phyloP scores from a whole-genome alignment of 192 early-diverging fungal species.

The Gamsiella multidivaricata region DNA sequence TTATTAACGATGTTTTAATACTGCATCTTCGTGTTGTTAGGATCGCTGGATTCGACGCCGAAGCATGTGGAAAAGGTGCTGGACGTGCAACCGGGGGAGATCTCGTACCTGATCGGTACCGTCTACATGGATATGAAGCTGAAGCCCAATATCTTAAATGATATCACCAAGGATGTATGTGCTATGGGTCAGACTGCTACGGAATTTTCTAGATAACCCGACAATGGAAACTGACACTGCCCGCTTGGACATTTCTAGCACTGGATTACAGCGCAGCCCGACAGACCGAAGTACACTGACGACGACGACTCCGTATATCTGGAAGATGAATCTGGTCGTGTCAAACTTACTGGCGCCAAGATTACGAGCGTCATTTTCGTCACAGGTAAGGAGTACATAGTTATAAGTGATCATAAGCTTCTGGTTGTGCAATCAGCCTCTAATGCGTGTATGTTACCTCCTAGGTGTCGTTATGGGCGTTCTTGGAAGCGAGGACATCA shows the following conservation, averaged over 20 bases:
- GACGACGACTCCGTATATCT: conserved; percentile 72
- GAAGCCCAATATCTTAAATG: conserved; percentile 93
- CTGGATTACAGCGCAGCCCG: conserved; percentile 71
- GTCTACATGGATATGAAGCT: conserved; percentile 86
- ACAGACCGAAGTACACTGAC: conserved; percentile 74
- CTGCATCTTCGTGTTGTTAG: too few species aligned
- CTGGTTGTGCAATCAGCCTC: too few species aligned
- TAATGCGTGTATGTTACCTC: neutral
- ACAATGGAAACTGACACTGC: neutral
- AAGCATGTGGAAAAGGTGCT: conserved; percentile 72
- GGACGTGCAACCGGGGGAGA: conserved; percentile 72
- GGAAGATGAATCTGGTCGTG: conserved; percentile 95
- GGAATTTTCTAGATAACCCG: too few species aligned
- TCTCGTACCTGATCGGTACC: conserved; percentile 86
- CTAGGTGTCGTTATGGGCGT: conserved; percentile 81
- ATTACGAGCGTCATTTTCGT: conserved; percentile 69
- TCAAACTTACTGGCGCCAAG: conserved; percentile 74
- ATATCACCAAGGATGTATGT: conserved; percentile 84
- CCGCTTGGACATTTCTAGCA: conserved; percentile 54
- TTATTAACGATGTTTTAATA: neutral
- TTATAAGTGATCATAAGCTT: too few species aligned
- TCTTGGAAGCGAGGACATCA: conserved; percentile 79
- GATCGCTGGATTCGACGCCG: conserved; percentile 37
- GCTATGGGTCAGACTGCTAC: neutral
- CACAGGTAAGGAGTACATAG: conserved; percentile 70